Base-by-base conservation (phyloP, 345 rosid genomes). In the Sisymbrium altissimum region DNA sequence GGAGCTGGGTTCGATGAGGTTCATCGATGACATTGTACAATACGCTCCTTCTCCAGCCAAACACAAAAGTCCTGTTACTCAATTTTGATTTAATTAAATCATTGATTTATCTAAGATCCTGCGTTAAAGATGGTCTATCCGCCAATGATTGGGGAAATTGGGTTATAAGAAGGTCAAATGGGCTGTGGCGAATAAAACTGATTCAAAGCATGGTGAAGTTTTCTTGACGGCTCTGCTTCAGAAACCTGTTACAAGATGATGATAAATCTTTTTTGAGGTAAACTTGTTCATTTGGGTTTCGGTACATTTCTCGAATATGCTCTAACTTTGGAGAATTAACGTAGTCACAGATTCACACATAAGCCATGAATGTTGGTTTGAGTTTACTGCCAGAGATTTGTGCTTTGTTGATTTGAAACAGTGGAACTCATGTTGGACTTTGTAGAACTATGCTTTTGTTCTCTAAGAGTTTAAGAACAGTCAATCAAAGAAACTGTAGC, bases 111-210 rank as follows among this genome's bases (percentile, higher is more conserved):
- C n/a, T n/a, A n/a, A n/a, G n/a, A n/a, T n/a, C n/a, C n/a, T n/a
- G n/a, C n/a, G n/a, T n/a, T n/a, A n/a, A n/a, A n/a, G n/a, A n/a
- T n/a, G n/a, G 83, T 88, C 29, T 95, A 85, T 78, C 81, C 79
- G 36, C 97, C 99, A 1, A 78, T 95, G 93, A 92, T 92, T 17
- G n/a, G 86, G 85, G 38, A 90, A 86, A 61, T 77, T 95, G 79
- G 94, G 97, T n/a, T 95, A 95, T 64, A 95, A 88, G 91, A 92
- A 90, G 82, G 93, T 92, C 83, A 95, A 95, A 71, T 95, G 99
- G 99, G 99, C 94, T 6, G 84, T 78, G 17, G 90, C 82, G 0
- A 81, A 83, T 23, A 95, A 92, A 84, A 78, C 85, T 0, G 95
- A 92, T 80, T 72, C 97, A 2, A 92, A 88, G 84, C 85, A 87